phyloP scores from a whole-genome alignment of 2,329 filamentous ascomycete species.

The Arthrobotrys iridis region DNA sequence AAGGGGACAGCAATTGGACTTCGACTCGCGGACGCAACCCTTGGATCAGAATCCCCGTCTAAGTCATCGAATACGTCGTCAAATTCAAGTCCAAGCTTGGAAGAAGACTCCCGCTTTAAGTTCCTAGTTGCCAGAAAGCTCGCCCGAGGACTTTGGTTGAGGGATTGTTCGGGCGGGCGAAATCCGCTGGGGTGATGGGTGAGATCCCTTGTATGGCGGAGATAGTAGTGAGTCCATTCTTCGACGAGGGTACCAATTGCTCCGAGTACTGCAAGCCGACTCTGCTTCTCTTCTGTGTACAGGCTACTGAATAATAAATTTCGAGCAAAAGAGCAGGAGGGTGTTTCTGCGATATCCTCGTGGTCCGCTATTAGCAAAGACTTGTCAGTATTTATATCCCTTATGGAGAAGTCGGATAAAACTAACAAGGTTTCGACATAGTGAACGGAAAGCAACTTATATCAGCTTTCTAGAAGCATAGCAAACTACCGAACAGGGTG shows the following conservation, averaged over 20 bases:
- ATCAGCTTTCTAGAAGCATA: constrained; percentile 31
- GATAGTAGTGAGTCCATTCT: constrained; percentile 51
- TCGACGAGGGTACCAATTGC: constrained; percentile 47
- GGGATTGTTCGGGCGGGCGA: constrained; percentile 32
- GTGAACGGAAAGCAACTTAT: constrained; percentile 5
- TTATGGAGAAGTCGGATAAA: neutral
- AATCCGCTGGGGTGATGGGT: constrained; percentile 36
- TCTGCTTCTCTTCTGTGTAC: constrained; percentile 45
- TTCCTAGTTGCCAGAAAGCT: constrained; percentile 28
- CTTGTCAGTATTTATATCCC: neutral
- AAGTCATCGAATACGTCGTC: constrained; percentile 52
- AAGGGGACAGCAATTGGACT: constrained; percentile 41
- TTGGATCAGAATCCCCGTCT: constrained; percentile 46
- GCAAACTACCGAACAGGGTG: neutral
- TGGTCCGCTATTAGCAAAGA: constrained; percentile 26
- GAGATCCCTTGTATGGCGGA: constrained; percentile 48
- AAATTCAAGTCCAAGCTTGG: constrained; percentile 47
- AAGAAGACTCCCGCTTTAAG: constrained; percentile 44
- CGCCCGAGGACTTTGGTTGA: constrained; percentile 47
- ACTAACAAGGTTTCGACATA: constrained; percentile 52
- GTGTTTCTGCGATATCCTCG: constrained; percentile 51
- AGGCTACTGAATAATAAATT: constrained; percentile 40
- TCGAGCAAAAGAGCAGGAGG: constrained; percentile 42
- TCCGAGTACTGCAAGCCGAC: constrained; percentile 32
- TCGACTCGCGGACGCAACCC: constrained; percentile 37